Evolutionary conservation across 129 eudicot genomes (phyloP).

Genomic region (Lactuca sativa): DNA sequence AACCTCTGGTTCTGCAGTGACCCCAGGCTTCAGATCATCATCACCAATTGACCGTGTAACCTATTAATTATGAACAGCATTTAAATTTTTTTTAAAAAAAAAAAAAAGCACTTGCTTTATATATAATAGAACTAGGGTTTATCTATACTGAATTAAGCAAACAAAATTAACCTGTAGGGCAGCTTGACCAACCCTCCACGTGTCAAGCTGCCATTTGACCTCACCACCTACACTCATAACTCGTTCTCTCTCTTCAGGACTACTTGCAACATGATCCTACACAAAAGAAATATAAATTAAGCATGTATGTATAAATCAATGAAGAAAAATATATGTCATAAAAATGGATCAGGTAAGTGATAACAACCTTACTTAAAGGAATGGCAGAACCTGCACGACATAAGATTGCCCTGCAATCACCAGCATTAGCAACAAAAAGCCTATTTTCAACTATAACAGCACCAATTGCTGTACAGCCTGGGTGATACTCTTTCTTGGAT

Average conservation of each 20-base stretch:
- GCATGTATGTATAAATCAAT: not conserved
- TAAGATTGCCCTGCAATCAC: constrained; percentile 87
- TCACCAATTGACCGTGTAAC: constrained; percentile 98
- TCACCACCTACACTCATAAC: constrained; percentile 59
- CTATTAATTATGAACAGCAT: constrained; percentile 30
- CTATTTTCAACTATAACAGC: constrained; percentile 69
- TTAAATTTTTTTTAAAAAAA: too few species aligned
- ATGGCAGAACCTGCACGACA: constrained; percentile 69
- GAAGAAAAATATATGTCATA: not conserved
- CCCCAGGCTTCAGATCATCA: constrained; percentile 95
- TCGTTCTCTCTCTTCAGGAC: constrained; percentile 86
- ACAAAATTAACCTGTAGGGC: constrained; percentile 74
- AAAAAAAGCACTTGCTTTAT: not conserved
- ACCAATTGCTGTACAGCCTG: constrained; percentile 92
- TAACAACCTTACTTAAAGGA: constrained; percentile 76
- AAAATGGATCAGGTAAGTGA: not conserved
- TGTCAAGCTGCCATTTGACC: constrained; percentile 89
- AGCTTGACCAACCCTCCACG: constrained; percentile 98
- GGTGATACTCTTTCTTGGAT: constrained; percentile 79
- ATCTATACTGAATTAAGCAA: not conserved
- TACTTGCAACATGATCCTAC: constrained; percentile 94
- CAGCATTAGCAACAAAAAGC: constrained; percentile 93
- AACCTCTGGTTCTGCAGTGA: constrained; percentile 98
- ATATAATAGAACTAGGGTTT: not conserved
- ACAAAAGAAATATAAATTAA: constrained; percentile 9